phyloP scores from a whole-genome alignment of 768 basidiomycete genomes.

The Collybiopsis confluens region DNA sequence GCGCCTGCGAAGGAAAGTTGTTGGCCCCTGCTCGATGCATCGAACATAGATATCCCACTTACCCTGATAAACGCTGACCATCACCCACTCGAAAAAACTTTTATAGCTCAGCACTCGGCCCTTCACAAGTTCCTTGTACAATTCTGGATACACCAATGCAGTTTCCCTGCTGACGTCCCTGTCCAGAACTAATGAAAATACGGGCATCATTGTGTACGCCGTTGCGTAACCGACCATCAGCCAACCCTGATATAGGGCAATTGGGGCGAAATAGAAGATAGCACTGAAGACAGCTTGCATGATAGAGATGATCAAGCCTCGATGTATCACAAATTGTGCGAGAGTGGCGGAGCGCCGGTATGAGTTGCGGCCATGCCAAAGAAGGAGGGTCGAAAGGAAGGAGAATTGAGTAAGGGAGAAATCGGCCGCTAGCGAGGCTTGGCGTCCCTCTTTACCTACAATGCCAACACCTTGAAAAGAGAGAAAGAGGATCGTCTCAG shows the following conservation, averaged over 20 bases:
- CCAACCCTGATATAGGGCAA: slow-evolving; percentile 98
- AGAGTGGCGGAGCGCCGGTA: slow-evolving; percentile 97
- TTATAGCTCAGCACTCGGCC: slow-evolving; percentile 94
- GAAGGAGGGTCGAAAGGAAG: slow-evolving; percentile 87
- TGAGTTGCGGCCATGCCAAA: slow-evolving; percentile 99
- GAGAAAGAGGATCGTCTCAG: neutral
- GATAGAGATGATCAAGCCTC: slow-evolving; percentile 93
- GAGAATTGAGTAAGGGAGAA: slow-evolving; percentile 98
- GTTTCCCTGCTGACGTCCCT: slow-evolving; percentile 94
- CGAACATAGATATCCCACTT: slow-evolving; percentile 9
- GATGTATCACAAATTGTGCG: slow-evolving; percentile 97
- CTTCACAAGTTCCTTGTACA: slow-evolving; percentile 98
- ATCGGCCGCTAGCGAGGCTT: slow-evolving; percentile 97
- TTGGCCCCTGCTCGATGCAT: neutral
- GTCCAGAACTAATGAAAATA: slow-evolving; percentile 95
- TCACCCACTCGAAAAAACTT: slow-evolving; percentile 97
- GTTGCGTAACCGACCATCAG: slow-evolving; percentile 96
- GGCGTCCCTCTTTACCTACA: slow-evolving; percentile 98
- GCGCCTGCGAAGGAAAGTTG: slow-evolving; percentile 52
- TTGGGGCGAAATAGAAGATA: slow-evolving; percentile 92
- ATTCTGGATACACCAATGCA: slow-evolving; percentile 91
- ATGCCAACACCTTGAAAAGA: slow-evolving; percentile 78
- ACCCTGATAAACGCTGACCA: slow-evolving; percentile 99
- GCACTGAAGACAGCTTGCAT: slow-evolving; percentile 97
- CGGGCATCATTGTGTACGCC: slow-evolving; percentile 96